A percentile compares a stretch with the other conserved stretches of the same genome.
phyloP scores from a whole-genome alignment of 495 filamentous ascomycete genomes.

The Aspergillus taichungensis region DNA sequence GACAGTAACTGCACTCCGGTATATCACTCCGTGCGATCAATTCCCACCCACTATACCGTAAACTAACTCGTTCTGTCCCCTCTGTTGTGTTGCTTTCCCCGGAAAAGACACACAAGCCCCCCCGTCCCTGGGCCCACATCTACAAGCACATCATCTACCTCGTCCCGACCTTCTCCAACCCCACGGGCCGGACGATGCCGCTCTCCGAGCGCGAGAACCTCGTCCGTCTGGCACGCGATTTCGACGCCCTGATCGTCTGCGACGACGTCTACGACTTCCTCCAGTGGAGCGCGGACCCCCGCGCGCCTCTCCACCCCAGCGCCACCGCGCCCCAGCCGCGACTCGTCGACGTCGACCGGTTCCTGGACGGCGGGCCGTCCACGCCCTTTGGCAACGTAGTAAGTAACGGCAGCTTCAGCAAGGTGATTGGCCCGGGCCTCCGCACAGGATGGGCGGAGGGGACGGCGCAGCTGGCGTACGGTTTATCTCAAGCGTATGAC shows the following conservation, averaged over 20 bases:
- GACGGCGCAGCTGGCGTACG: slow-evolving; percentile 55
- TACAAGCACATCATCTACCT: slow-evolving; percentile 81
- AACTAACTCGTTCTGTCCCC: neutral
- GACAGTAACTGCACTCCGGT: slow-evolving; percentile 32
- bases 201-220: slow-evolving; percentile 50
- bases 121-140: slow-evolving; percentile 48
- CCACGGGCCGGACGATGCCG: slow-evolving; percentile 65
- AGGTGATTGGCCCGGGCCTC: slow-evolving; percentile 70
- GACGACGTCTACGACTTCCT: slow-evolving; percentile 92
- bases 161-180: slow-evolving; percentile 77
- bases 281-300: slow-evolving; percentile 50
- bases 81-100: neutral
- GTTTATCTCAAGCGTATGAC: slow-evolving; percentile 55
- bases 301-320: slow-evolving; percentile 6
- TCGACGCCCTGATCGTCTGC: slow-evolving; percentile 68
- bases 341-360: slow-evolving; percentile 67
- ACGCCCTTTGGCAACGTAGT: slow-evolving; percentile 64
- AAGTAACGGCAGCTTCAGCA: slow-evolving; percentile 78
- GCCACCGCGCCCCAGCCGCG: slow-evolving; percentile 51
- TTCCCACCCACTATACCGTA: too few species aligned
- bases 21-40: too few species aligned
- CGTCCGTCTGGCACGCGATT: slow-evolving; percentile 57
- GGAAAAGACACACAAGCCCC: slow-evolving; percentile 31
- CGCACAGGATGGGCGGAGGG: slow-evolving; percentile 80
- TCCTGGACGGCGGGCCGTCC: slow-evolving; percentile 44